Evolutionary conservation across 2,329 filamentous ascomycete genomes (phyloP).

Genomic region (Venturia carpophila): DNA sequence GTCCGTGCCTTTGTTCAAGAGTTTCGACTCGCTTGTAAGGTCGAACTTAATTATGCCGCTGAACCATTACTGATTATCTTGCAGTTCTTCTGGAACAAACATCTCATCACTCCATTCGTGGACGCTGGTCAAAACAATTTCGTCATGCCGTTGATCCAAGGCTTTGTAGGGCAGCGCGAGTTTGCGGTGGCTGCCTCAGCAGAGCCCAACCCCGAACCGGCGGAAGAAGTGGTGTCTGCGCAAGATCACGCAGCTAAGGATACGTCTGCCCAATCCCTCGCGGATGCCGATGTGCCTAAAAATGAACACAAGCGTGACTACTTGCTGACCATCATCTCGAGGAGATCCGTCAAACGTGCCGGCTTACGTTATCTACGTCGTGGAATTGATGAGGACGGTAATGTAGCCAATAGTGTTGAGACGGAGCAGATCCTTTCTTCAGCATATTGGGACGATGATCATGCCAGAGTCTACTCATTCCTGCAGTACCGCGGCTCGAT

Average conservation of each 20-base stretch:
- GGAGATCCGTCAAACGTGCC: constrained; percentile 75
- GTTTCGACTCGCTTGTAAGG: constrained; percentile 59
- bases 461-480: constrained; percentile 67
- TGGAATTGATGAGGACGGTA: constrained; percentile 82
- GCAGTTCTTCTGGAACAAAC: constrained; percentile 83
- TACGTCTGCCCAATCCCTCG: constrained; percentile 20
- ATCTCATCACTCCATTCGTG: constrained; percentile 66
- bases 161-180: constrained; percentile 79
- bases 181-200: constrained; percentile 54
- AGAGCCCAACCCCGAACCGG: constrained; percentile 23
- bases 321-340: constrained; percentile 83
- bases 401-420: constrained; percentile 84
- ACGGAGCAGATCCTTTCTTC: constrained; percentile 87
- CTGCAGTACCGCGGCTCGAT: constrained; percentile 86
- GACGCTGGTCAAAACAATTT: constrained; percentile 63
- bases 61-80: neutral
- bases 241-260: constrained; percentile 22
- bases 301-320: constrained; percentile 35
- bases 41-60: neutral
- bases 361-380: constrained; percentile 84
- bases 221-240: constrained; percentile 26
- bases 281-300: constrained; percentile 20
- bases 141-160: constrained; percentile 79
- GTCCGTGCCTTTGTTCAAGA: constrained; percentile 56
- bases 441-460: constrained; percentile 49